Percentiles rank a stretch among this genome's conserved stretches.
Conservation (phyloP, 768 basidiomycete species). For the Hirschioporus abietinus region DNA sequence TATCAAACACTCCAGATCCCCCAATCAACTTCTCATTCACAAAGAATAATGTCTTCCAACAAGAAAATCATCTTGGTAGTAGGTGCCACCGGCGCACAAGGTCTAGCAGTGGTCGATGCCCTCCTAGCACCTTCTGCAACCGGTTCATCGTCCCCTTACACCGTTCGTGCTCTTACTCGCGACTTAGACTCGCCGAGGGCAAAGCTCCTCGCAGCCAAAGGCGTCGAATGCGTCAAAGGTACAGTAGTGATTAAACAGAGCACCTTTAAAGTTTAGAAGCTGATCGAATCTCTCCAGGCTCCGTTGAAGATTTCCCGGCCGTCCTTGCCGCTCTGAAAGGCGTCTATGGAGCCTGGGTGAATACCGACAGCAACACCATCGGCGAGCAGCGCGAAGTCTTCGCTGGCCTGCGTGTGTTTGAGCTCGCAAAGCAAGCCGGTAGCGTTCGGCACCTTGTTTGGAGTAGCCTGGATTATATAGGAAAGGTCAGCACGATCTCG, state of each 20-base stretch:
- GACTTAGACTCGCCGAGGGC: constrained; percentile 29
- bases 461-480: constrained; percentile 36
- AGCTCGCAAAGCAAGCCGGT: constrained; percentile 29
- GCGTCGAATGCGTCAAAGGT: constrained; percentile 36
- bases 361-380: constrained; percentile 32
- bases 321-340: constrained; percentile 30
- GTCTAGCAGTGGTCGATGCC: constrained; percentile 32
- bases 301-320: constrained; percentile 26
- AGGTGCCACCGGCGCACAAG: constrained; percentile 43
- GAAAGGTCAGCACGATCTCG: constrained; percentile 29
- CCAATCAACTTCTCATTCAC: neutral
- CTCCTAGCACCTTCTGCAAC: constrained; percentile 30
- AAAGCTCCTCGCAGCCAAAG: constrained; percentile 29
- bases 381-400: constrained; percentile 36
- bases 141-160: constrained; percentile 36
- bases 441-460: constrained; percentile 35
- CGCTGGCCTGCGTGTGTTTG: constrained; percentile 36
- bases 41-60: neutral
- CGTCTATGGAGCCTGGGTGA: constrained; percentile 35
- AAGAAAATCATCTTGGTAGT: constrained; percentile 39
- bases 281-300: constrained; percentile 18
- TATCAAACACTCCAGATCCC: neutral
- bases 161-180: constrained; percentile 38
- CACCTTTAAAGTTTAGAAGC: neutral
- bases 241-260: neutral